Percentiles rank a stretch among this genome's conserved stretches.
Conservation (phyloP, 2,329 filamentous ascomycete genomes). For the Endoconidiophora polonica region DNA sequence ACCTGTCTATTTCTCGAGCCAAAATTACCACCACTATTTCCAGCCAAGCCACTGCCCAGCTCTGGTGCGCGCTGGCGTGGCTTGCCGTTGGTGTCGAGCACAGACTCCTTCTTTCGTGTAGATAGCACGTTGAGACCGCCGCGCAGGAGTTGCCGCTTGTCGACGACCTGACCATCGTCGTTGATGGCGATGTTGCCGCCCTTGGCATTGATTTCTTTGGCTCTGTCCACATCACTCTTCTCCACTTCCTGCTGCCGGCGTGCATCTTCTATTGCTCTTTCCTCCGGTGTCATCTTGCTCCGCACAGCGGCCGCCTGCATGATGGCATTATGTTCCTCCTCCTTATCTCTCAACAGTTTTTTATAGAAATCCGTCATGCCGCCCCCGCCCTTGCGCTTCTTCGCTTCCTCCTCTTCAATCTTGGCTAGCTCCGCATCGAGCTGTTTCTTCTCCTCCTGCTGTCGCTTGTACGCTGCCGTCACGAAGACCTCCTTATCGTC, state of each 20-base stretch:
- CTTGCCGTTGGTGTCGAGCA: conserved; percentile 1
- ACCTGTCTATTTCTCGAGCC: conserved; percentile 30
- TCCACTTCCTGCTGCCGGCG: conserved; percentile 20
- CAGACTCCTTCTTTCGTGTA: conserved; percentile 4
- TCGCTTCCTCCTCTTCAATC: conserved; percentile 46
- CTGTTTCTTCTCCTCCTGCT: conserved; percentile 57
- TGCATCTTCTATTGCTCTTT: conserved; percentile 18
- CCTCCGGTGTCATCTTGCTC: conserved; percentile 25
- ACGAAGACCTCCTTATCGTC: conserved; percentile 76
- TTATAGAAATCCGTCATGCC: conserved; percentile 70
- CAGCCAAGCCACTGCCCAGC: conserved; percentile 8
- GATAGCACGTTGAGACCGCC: conserved; percentile 59
- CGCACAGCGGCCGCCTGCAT: conserved; percentile 48
- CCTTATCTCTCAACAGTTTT: conserved; percentile 52
- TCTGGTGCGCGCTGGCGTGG: conserved; percentile 5
- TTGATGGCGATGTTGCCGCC: conserved; percentile 51
- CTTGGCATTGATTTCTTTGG: conserved; percentile 47
- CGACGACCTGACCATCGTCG: conserved; percentile 68
- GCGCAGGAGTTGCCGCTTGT: conserved; percentile 63
- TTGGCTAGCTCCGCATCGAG: conserved; percentile 56
- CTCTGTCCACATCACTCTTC: conserved; percentile 46
- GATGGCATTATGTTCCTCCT: conserved; percentile 51
- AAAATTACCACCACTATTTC: conserved; percentile 24
- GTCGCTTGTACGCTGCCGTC: conserved; percentile 64
- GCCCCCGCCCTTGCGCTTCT: conserved; percentile 38